These are phyloP conservation scores for Trypanosoma lewisi DNA, from an alignment of 208 protist species.

Conservation along the genomic window DNA sequence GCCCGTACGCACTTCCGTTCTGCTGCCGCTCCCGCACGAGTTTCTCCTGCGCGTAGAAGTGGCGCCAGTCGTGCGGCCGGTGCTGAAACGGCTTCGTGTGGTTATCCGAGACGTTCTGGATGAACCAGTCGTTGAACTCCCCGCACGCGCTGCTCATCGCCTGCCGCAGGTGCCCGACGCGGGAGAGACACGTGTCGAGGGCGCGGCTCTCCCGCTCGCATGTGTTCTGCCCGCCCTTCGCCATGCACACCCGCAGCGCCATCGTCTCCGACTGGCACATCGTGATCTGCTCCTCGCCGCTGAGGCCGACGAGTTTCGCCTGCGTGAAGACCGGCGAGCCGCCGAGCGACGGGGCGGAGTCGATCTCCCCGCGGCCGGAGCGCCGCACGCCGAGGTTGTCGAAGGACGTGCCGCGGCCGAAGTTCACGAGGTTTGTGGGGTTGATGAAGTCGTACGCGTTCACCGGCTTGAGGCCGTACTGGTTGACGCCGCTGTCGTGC, in stretches of 20 bases:
- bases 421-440: slow-evolving; percentile 90
- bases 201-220: slow-evolving; percentile 77
- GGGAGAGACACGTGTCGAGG: slow-evolving; percentile 74
- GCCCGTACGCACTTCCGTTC: slow-evolving; percentile 68
- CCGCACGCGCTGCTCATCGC: slow-evolving; percentile 60
- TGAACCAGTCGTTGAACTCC: slow-evolving; percentile 91
- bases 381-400: slow-evolving; percentile 86
- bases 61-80: slow-evolving; percentile 84
- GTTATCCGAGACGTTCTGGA: slow-evolving; percentile 88
- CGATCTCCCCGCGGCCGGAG: slow-evolving; percentile 72
- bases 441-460: slow-evolving; percentile 85
- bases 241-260: slow-evolving; percentile 87
- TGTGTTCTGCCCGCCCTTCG: slow-evolving; percentile 53
- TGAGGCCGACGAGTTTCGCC: slow-evolving; percentile 75
- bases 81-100: slow-evolving; percentile 90
- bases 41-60: slow-evolving; percentile 87
- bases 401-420: slow-evolving; percentile 80
- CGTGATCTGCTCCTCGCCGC: slow-evolving; percentile 72
- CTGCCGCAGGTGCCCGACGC: slow-evolving; percentile 73
- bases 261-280: slow-evolving; percentile 87
- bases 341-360: slow-evolving; percentile 73
- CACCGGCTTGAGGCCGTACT: slow-evolving; percentile 81
- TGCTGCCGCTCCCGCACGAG: slow-evolving; percentile 78
- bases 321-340: slow-evolving; percentile 81
- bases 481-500: slow-evolving; percentile 80